Conservation (phyloP, 345 rosid genomes). For the Populus nigra region DNA sequence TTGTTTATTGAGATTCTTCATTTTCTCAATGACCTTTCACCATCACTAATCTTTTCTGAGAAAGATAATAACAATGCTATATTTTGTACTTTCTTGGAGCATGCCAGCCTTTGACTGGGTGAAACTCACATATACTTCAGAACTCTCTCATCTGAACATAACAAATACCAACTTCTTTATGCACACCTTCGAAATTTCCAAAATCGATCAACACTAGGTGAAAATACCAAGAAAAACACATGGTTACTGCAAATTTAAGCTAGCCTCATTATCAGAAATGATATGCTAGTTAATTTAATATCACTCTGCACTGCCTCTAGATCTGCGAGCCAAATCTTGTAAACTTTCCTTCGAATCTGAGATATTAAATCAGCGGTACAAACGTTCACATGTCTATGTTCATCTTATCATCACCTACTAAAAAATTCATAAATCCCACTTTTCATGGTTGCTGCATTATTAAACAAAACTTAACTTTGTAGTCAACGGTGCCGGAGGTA, state of each 20-base stretch:
- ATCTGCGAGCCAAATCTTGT: neutral
- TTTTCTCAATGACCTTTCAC: neutral
- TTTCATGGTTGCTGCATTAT: neutral
- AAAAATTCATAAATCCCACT: neutral
- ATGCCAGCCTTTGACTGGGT: slow-evolving; percentile 26
- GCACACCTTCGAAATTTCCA: neutral
- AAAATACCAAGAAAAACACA: neutral
- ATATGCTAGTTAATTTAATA: neutral
- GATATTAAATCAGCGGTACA: neutral
- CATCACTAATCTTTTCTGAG: neutral
- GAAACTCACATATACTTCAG: neutral
- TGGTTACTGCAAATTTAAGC: neutral
- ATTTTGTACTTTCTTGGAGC: slow-evolving; percentile 28
- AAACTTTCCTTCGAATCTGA: neutral
- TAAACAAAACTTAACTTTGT: neutral
- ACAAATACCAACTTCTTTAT: neutral
- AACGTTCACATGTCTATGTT: neutral
- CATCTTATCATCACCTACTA: neutral
- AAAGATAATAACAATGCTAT: slow-evolving; percentile 21
- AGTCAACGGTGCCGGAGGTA: neutral
- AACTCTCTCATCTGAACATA: neutral
- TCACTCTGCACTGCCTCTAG: neutral
- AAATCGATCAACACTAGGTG: neutral
- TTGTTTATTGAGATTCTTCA: neutral
- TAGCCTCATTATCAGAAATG: neutral